These are phyloP conservation scores for Aspergillus chevalieri DNA, from an alignment of 2,329 filamentous ascomycete genomes.

Conservation along the genomic window DNA sequence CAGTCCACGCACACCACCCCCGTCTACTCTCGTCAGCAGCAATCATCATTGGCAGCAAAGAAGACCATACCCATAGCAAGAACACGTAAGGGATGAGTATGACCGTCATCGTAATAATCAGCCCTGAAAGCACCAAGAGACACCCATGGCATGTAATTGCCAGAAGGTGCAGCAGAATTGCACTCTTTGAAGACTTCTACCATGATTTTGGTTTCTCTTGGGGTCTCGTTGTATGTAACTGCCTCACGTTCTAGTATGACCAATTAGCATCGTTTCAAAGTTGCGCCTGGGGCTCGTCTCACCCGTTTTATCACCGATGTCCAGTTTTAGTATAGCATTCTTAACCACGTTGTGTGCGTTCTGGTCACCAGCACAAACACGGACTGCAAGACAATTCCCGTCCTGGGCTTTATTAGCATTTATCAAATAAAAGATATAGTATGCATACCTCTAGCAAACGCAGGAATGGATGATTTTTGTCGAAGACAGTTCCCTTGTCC, in stretches of 20 bases:
- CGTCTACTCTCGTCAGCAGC: slow-evolving; percentile 48
- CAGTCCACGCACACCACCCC: slow-evolving; percentile 85
- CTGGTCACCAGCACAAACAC: background rate
- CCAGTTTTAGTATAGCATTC: background rate
- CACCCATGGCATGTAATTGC: background rate
- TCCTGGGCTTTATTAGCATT: no score
- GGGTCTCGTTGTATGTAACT: background rate
- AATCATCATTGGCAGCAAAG: no score
- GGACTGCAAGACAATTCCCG: background rate
- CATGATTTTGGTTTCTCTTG: background rate
- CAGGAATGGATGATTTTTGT: background rate
- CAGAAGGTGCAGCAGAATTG: background rate
- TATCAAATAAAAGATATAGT: no score
- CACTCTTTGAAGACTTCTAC: background rate
- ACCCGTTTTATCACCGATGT: background rate
- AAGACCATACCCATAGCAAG: slow-evolving; percentile 1
- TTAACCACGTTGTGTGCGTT: background rate
- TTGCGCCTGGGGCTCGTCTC: background rate
- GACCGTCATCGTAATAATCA: background rate
- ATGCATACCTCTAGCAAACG: background rate
- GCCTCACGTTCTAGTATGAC: background rate
- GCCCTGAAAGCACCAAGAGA: background rate
- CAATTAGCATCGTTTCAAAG: background rate
- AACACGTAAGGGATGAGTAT: background rate
- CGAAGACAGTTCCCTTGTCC: background rate